Evolutionary conservation across 352 stramenopile genomes (phyloP).

Genomic region (Plasmopara viticola): DNA sequence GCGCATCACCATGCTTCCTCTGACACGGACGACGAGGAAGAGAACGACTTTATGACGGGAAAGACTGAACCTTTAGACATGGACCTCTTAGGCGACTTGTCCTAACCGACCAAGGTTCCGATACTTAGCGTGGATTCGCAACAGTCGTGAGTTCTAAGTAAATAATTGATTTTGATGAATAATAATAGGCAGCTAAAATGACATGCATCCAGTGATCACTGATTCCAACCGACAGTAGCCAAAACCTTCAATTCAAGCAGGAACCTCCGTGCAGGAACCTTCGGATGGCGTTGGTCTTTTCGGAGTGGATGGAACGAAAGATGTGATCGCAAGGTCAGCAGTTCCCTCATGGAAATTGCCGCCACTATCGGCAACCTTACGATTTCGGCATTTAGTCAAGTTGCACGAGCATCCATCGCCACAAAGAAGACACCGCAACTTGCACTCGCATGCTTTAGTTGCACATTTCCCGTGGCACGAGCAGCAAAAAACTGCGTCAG

Average conservation of each 20-base stretch:
- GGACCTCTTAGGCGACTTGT: constrained; percentile 37
- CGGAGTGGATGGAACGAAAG: constrained; percentile 6
- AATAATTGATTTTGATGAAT: too few species aligned
- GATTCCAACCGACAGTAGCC: not conserved
- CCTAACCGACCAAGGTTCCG: constrained; percentile 4
- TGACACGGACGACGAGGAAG: constrained; percentile 74
- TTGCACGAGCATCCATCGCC: constrained; percentile 50
- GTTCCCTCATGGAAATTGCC: not conserved
- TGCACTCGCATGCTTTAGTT: constrained; percentile 62
- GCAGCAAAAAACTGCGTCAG: constrained; percentile 34
- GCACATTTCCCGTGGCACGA: constrained; percentile 69
- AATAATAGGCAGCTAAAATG: not conserved
- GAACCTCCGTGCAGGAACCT: not conserved
- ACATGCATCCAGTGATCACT: not conserved
- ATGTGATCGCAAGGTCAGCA: not conserved
- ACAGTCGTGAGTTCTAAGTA: too few species aligned
- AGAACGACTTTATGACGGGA: constrained; percentile 39
- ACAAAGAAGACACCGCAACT: constrained; percentile 37
- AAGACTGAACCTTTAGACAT: constrained; percentile 37
- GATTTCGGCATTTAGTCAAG: constrained; percentile 50
- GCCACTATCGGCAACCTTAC: not conserved
- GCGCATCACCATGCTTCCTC: constrained; percentile 34
- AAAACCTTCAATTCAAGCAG: not conserved
- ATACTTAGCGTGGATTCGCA: too few species aligned
- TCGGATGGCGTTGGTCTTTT: not conserved